A percentile compares a stretch with the other conserved stretches of the same genome.
These are phyloP conservation scores for Rossbeevera mucosa DNA, from an alignment of 768 basidiomycete species.

Conservation along the genomic window DNA sequence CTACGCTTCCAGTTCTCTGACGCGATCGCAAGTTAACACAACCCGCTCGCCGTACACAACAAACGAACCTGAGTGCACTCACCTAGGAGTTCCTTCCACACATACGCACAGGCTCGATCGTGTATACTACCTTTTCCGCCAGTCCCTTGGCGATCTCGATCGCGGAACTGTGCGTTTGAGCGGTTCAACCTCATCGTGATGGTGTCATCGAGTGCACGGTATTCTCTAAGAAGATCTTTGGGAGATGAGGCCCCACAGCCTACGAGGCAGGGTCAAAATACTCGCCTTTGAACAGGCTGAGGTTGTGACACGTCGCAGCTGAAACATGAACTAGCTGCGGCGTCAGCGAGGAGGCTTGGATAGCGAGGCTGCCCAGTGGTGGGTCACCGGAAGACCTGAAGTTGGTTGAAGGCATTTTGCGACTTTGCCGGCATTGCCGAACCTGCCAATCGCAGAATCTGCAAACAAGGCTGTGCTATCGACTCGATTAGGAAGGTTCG, in stretches of 20 bases:
- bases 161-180: slow-evolving; percentile 69
- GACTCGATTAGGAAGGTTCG: slow-evolving; percentile 30
- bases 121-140: slow-evolving; percentile 51
- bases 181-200: slow-evolving; percentile 80
- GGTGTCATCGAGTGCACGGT: slow-evolving; percentile 73
- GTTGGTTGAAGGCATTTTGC: slow-evolving; percentile 38
- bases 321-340: slow-evolving; percentile 69
- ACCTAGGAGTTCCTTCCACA: slow-evolving; percentile 82
- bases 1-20: slow-evolving; percentile 69
- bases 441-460: slow-evolving; percentile 21
- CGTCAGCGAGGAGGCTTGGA: slow-evolving; percentile 57
- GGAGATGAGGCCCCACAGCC: slow-evolving; percentile 15
- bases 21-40: slow-evolving; percentile 19
- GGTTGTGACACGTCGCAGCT: slow-evolving; percentile 67
- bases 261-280: slow-evolving; percentile 3
- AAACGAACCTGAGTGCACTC: slow-evolving; percentile 27
- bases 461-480: slow-evolving; percentile 11
- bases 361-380: slow-evolving; percentile 59
- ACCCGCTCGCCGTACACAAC: slow-evolving; percentile 13
- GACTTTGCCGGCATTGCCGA: slow-evolving; percentile 27
- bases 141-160: slow-evolving; percentile 54
- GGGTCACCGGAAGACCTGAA: slow-evolving; percentile 39
- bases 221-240: slow-evolving; percentile 76
- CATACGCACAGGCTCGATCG: slow-evolving; percentile 67
- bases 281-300: slow-evolving; percentile 69